Evolutionary conservation across 805 yeast genomes (phyloP), one percentile per base, ranked within the genome.

Genomic region (Teunomyces funiuensis): DNA sequence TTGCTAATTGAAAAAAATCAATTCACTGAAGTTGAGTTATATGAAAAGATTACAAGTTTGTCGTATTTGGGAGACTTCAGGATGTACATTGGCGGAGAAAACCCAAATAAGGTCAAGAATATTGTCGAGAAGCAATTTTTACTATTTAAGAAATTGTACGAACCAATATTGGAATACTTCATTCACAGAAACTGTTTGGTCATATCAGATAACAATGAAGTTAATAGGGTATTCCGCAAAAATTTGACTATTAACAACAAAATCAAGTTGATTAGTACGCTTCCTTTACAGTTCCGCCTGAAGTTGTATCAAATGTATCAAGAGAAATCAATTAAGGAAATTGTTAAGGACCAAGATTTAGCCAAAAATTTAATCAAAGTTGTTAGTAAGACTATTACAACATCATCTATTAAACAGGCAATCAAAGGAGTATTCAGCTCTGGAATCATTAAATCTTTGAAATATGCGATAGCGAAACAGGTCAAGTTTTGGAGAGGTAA

Each of bases 31-130:
- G 60, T 65, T n/a, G 78, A 83, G 28, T 74, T 93, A 26, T 93
- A 83, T 65, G 79, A 77, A 54, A 82, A 80, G 48, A 84, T 93
- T 34, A 83, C 97, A 0, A 77, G 80, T 10, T 63, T 93, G 13
- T 87, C 96, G 15, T 93, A 93, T 57, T 66, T 81, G 60, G 99
- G 99, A 14, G 99, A 93, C 60, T 83, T 89, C 20, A 77, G 99
- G 51, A 83, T 88, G 77, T 69, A 74, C 31, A 68, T 90, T 20
- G 87, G 88, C 7, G 98, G 97, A 2, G 99, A 93, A 61, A 87
- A 93, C 59, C 97, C 97, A 4, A 74, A 82, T 52, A 93, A 93
- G 61, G 86, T 90, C 29, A 69, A 72, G 37, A 93, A 93, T 58
- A 93, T 93, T 46, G 98, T 93, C 3, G 60, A 64, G 8, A 85